Base-by-base conservation (phyloP, 345 rosid species). In the Linum tenue region DNA sequence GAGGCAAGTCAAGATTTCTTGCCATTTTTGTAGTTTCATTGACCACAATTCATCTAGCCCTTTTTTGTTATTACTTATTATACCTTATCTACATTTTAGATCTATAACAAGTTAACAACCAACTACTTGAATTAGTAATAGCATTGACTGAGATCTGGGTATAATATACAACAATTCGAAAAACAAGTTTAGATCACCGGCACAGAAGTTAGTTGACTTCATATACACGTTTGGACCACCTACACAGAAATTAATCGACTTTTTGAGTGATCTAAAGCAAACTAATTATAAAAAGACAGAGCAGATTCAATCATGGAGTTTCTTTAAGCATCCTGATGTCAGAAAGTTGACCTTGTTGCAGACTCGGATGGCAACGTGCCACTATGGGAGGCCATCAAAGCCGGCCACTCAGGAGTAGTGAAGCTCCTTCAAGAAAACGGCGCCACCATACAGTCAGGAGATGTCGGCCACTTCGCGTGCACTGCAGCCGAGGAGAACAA, bases 311-410 rank as follows among this genome's bases (percentile, higher is more conserved):
- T 4, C 44, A 41, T 41, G 44, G 44, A 4, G 9, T 41, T 4
- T 41, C 44, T 22, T 22, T 22, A 22, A 22, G 31, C 44, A 41
- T 41, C 44, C 44, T 41, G 44, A 41, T 41, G 53, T 48, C 31
- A 22, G 31, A 22, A 1, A 22, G 31, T 22, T 22, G 31, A 48
- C 15, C 53, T 48, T 37, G 37, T 57, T 77, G 80, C 82, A 90
- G 97, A 90, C 62, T 60, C 79, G 0, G 91, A 90, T 5, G 96
- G 94, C 61, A 85, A 66, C 65, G 81, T 82, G 42, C 97, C 97
- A 7, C 43, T 92, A 36, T 92, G 96, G 97, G 96, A 86, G 69
- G 97, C 97, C 63, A 77, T 88, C 83, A 64, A 75, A 65, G 85
- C 69, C 39, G 84, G 91, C 4, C 85, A 92, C 57, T 82, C 79